phyloP scores from a whole-genome alignment of 768 basidiomycete genomes.

The Floccularia luteovirens region DNA sequence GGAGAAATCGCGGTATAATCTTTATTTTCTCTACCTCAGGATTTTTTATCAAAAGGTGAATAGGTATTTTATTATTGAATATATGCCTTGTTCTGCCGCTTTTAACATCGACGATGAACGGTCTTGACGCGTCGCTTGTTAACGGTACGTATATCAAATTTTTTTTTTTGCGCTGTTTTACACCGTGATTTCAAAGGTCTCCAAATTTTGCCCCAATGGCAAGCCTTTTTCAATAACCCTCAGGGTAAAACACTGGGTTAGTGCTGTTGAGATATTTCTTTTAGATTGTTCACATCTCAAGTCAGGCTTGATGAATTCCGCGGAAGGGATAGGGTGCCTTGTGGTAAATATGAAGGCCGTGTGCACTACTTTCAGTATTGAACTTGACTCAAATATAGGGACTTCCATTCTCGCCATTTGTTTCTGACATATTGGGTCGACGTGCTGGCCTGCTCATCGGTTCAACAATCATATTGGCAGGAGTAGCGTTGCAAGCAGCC shows the following conservation, averaged over 20 bases:
- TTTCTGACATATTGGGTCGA: constrained; percentile 58
- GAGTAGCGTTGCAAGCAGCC: constrained; percentile 48
- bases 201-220: constrained; percentile 62
- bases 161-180: constrained; percentile 9
- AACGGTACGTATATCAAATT: constrained; percentile 27
- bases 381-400: constrained; percentile 24
- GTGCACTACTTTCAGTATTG: not conserved
- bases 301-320: constrained; percentile 56
- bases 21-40: constrained; percentile 5
- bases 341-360: constrained; percentile 21
- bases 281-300: not conserved
- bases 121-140: constrained; percentile 61
- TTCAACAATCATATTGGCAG: constrained; percentile 55
- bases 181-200: constrained; percentile 32
- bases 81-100: constrained; percentile 53
- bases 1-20: constrained; percentile 45
- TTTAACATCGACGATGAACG: constrained; percentile 59
- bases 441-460: constrained; percentile 53
- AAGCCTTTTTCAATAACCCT: constrained; percentile 46
- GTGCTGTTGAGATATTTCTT: not conserved
- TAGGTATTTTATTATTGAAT: constrained; percentile 54
- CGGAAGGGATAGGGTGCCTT: constrained; percentile 53
- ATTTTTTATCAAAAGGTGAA: not conserved
- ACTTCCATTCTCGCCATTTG: constrained; percentile 53
- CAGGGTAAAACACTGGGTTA: constrained; percentile 41